A percentile compares a stretch with the other conserved stretches of the same genome.
Conservation (phyloP, 352 stramenopile genomes). For the Pythium pectinolyticum region DNA sequence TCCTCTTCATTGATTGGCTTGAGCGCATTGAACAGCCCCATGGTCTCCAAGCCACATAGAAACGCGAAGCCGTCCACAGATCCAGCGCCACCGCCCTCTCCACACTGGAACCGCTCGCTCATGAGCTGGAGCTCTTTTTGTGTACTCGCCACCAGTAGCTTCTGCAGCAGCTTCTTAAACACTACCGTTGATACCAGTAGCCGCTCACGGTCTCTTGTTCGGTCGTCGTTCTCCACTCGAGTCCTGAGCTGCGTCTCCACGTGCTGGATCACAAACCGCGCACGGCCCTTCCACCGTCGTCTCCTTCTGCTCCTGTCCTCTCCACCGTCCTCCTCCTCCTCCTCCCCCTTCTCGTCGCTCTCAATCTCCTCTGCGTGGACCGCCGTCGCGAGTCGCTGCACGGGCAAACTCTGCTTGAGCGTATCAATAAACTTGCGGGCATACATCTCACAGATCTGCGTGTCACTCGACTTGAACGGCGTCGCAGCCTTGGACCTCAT, state of each 20-base stretch:
- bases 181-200: background rate
- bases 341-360: constrained; percentile 18
- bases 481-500: background rate
- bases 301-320: background rate
- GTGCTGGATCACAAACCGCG: constrained; percentile 47
- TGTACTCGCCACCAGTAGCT: constrained; percentile 15
- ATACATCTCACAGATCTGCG: constrained; percentile 41
- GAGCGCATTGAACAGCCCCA: constrained; percentile 21
- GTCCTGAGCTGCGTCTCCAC: constrained; percentile 35
- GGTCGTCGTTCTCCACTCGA: constrained; percentile 18
- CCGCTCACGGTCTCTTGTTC: background rate
- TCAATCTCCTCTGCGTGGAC: constrained; percentile 16
- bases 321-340: constrained; percentile 23
- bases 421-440: constrained; percentile 53
- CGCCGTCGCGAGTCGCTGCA: constrained; percentile 7
- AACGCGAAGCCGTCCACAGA: constrained; percentile 19
- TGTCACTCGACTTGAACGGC: constrained; percentile 25
- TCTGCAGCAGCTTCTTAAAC: constrained; percentile 22
- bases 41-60: constrained; percentile 18
- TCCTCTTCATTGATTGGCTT: background rate
- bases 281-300: constrained; percentile 46
- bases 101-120: constrained; percentile 15
- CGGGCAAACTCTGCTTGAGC: constrained; percentile 18
- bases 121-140: constrained; percentile 21
- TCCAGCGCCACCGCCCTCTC: background rate